Base-by-base conservation (phyloP, 2,329 filamentous ascomycete species). In the Fusarium buharicum region DNA sequence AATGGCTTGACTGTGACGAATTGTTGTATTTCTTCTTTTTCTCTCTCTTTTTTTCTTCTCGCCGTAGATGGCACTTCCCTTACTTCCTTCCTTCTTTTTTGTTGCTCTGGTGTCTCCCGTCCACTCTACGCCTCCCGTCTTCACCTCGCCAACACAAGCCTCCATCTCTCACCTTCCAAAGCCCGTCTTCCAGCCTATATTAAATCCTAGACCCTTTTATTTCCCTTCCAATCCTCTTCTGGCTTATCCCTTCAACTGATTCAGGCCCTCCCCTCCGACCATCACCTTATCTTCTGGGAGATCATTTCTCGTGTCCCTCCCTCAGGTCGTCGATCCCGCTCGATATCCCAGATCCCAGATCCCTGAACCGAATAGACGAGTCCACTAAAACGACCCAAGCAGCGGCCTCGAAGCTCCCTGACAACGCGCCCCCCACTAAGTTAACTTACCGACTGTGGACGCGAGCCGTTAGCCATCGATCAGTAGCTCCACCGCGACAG, bases 301-400 rank as follows among this genome's bases (percentile, higher is more conserved):
- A 63, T 38, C 36, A 43, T 59, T 34, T 37, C 48, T 56, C 45
- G 34, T 43, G 43, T 41, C 52, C 37, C 45, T 62, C 41, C 31
- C 40, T 51, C 61, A 62, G 59, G 55, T 59, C 43, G 62, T 65
- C 62, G 62, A 65, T 65, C 62, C 49, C 48, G 52, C 62, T 62
- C 37, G 61, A 65, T 48, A 66, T 59, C 31, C 53, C 62, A 66
- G 62, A 65, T 65, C 62, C 62, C 36, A 65, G 62, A 65, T 65
- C 62, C 62, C 62, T 65, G 62, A 43, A 62, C 45, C 49, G 53
- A 59, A 49, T 49, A 34, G 39, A 30, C 38, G 27, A 66, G 53
- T 53, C 62, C 62, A 65, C 62, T 65, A 65, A 65, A 65, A 66
- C 34, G 36, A 51, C 38, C 54, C 53, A 55, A 65, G 58, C 48